Evolutionary conservation across 305 asterid species (phyloP).

Genomic region (Plantago coronopus): DNA sequence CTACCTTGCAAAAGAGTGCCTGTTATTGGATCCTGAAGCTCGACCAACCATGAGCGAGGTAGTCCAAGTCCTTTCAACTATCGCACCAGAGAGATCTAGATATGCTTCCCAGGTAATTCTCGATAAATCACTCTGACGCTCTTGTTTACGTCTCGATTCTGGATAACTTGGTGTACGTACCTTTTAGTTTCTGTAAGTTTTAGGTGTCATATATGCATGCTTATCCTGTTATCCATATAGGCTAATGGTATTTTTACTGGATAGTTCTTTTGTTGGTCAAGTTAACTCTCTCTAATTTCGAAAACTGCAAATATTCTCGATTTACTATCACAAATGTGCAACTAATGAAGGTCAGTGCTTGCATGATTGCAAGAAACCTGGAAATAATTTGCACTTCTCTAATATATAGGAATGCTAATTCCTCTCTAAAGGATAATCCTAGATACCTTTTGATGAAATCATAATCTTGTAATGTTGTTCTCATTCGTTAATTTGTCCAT

Average conservation of each 20-base stretch:
- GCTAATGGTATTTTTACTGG: too few species aligned
- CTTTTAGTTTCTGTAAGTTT: too few species aligned
- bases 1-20: slow-evolving; percentile 91
- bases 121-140: neutral
- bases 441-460: neutral
- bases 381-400: neutral
- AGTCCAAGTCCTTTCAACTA: slow-evolving; percentile 81
- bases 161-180: neutral
- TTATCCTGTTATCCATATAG: too few species aligned
- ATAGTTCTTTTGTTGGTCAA: too few species aligned
- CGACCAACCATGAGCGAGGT: slow-evolving; percentile 96
- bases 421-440: neutral
- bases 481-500: slow-evolving; percentile 3
- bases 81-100: slow-evolving; percentile 70
- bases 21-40: slow-evolving; percentile 83
- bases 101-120: slow-evolving; percentile 55
- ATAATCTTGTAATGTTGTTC: neutral
- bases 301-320: too few species aligned
- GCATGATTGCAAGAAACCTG: too few species aligned
- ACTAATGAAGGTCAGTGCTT: too few species aligned
- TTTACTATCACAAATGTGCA: too few species aligned
- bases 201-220: too few species aligned
- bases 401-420: neutral
- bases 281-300: too few species aligned
- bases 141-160: neutral